Conservation (phyloP, 2,329 filamentous ascomycete genomes). For the Neofusicoccum sp. region DNA sequence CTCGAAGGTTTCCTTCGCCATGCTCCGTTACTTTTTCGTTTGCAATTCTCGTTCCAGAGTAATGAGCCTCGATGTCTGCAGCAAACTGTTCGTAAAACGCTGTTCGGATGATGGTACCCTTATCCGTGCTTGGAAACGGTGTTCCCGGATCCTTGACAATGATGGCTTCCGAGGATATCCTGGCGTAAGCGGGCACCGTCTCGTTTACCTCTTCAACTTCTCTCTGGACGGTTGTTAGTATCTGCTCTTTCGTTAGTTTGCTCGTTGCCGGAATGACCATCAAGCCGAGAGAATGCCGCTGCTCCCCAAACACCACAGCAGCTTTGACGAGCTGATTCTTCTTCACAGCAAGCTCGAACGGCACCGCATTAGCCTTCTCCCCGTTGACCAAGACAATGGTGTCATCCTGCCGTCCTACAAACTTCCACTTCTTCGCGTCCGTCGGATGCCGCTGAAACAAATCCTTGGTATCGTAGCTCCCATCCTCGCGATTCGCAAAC, state of each 20-base stretch:
- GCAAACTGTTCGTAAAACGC: constrained; percentile 55
- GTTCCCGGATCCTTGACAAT: constrained; percentile 49
- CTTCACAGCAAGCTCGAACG: constrained; percentile 57
- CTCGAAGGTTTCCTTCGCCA: constrained; percentile 29
- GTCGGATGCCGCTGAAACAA: constrained; percentile 49
- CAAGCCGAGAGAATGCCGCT: constrained; percentile 55
- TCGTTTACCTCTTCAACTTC: constrained; percentile 56
- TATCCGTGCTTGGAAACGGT: constrained; percentile 57
- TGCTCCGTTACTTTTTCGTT: constrained; percentile 23
- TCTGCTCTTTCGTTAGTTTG: constrained; percentile 47
- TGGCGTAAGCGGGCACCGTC: constrained; percentile 54
- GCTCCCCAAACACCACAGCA: constrained; percentile 60
- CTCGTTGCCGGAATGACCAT: constrained; percentile 54
- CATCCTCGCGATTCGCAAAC: constrained; percentile 28
- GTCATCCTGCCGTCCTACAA: constrained; percentile 51
- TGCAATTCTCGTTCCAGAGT: constrained; percentile 31
- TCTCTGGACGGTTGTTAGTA: constrained; percentile 54
- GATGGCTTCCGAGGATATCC: constrained; percentile 58
- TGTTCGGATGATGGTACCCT: constrained; percentile 59
- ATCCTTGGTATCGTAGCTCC: constrained; percentile 43
- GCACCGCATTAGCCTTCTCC: constrained; percentile 53
- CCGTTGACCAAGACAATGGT: constrained; percentile 52
- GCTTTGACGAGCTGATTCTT: constrained; percentile 58
- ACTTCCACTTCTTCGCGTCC: constrained; percentile 49
- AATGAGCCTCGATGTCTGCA: constrained; percentile 51